Base-by-base conservation (phyloP, 75 land plant species). In the Sequoiadendron giganteum region DNA sequence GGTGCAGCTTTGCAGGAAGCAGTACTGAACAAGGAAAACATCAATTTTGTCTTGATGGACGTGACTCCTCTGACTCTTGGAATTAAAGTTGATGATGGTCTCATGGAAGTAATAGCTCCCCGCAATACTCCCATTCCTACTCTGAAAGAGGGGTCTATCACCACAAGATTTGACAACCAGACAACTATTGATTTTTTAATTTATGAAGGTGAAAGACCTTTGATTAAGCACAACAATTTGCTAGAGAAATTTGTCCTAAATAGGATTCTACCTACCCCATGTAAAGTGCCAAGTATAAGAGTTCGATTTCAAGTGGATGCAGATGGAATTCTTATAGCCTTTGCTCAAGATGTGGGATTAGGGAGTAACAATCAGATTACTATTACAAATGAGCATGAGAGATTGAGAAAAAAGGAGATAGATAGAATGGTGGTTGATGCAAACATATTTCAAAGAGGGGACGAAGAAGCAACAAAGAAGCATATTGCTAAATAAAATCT, bases 261-360 rank as follows among this genome's bases (percentile, higher is more conserved):
- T 34, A 58, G 81, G 39, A 48, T 86, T 28, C 34, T 34, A 36
- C 48, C 56, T 61, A 89, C 89, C 1, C 56, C 3, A 0, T 10
- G 36, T 48, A 9, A 72, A 10, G 86, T 42, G 48, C 89, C 89
- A 30, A 0, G 14, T 0, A 88, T 89, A 18, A 87, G 9, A 30
- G 89, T 89, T 32, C 4, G 28, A 2, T 87, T 89, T 39, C 81
- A 89, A 18, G 55, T 89, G 32, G 89, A 89, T 65, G 89, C 25
- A 5, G 77, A 90, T 30, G 90, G 91, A 54, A 89, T 89, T 68
- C 36, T 90, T 42, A 90, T 56, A 15, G 90, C 68, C 30, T 89
- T 72, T 7, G 91, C 90, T 3, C 21, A 21, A 5, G 70, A 48
- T 5, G 0, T 10, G 52, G 52, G 52, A 48, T 6, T 10, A 48